Conservation (phyloP, 257 asterid genomes). For the Solanum pinnatisectum region DNA sequence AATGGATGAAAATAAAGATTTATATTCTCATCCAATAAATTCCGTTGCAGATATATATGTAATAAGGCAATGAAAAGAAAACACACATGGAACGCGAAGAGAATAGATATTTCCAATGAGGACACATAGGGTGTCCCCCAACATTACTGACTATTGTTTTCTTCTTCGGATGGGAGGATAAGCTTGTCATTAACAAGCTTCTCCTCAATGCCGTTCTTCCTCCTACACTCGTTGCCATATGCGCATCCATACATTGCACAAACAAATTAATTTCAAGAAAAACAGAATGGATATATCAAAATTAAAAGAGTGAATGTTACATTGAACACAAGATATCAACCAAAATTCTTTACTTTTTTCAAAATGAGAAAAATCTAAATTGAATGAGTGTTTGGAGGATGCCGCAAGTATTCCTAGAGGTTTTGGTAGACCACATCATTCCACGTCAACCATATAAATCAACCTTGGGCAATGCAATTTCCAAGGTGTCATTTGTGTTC, state of each 20-base stretch:
- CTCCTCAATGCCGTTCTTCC: slow-evolving; percentile 1
- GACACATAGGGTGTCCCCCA: neutral
- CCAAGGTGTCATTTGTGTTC: neutral
- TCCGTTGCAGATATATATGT: neutral
- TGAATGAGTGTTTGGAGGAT: neutral
- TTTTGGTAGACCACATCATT: neutral
- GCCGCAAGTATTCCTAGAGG: neutral
- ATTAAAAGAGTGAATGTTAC: neutral
- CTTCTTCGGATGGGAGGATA: neutral
- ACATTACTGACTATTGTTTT: neutral
- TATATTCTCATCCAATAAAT: neutral
- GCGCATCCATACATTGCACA: neutral
- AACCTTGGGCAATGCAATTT: neutral
- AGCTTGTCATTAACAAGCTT: slow-evolving; percentile 2
- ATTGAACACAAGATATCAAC: neutral
- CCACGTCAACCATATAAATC: neutral
- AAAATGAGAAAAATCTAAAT: neutral
- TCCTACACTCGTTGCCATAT: slow-evolving; percentile 3
- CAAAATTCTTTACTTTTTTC: neutral
- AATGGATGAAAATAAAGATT: neutral
- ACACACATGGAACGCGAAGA: slow-evolving; percentile 1
- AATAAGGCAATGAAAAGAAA: neutral
- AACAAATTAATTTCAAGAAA: neutral
- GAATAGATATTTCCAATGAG: neutral
- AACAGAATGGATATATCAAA: neutral